Conservation (phyloP, 148 eudicot species). For the Silene conica region DNA sequence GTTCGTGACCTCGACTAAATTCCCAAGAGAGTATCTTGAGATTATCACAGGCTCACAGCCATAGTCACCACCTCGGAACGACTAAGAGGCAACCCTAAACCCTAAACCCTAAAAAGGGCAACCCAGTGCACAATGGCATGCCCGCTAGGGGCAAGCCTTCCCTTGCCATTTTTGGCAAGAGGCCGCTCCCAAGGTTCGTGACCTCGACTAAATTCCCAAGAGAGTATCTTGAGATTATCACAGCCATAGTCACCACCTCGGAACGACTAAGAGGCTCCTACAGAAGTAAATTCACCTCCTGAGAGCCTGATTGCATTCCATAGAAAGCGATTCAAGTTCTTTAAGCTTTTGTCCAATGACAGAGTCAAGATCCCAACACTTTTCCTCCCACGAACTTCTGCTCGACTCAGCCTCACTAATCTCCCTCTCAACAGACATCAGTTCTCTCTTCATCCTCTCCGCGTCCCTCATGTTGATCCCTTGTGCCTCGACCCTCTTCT, state of each 20-base stretch:
- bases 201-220: not conserved
- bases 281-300: slow-evolving; percentile 39
- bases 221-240: not conserved
- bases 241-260: not conserved
- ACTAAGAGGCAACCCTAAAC: not conserved
- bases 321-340: slow-evolving; percentile 63
- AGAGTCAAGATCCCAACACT: slow-evolving; percentile 70
- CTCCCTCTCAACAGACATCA: slow-evolving; percentile 74
- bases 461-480: slow-evolving; percentile 82
- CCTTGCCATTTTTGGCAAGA: too few species aligned
- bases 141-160: too few species aligned
- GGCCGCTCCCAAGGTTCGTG: too few species aligned
- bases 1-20: too few species aligned
- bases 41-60: not conserved
- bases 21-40: not conserved
- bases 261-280: not conserved
- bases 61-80: not conserved
- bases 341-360: slow-evolving; percentile 53
- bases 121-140: too few species aligned
- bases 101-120: too few species aligned
- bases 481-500: slow-evolving; percentile 65
- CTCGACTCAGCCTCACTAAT: slow-evolving; percentile 65
- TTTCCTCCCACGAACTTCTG: slow-evolving; percentile 79
- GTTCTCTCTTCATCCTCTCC: slow-evolving; percentile 90
- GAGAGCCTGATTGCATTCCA: slow-evolving; percentile 78